phyloP scores from a whole-genome alignment of 441 rosid genomes.

The Euphorbia schlechtendalii region DNA sequence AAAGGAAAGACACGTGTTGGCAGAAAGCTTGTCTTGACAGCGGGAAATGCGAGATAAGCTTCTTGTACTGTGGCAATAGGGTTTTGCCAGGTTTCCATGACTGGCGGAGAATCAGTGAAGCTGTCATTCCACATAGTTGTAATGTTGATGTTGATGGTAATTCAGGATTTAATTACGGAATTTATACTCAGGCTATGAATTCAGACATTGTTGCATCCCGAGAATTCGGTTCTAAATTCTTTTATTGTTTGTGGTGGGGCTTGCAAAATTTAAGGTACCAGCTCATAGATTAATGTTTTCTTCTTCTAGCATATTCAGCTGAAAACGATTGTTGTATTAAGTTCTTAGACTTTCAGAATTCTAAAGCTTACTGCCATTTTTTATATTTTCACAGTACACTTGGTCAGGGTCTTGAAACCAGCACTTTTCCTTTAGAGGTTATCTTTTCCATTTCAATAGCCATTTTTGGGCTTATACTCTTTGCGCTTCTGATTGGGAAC shows the following conservation, averaged over 20 bases:
- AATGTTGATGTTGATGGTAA: conserved; percentile 24
- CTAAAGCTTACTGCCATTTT: conserved; percentile 1
- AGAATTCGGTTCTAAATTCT: conserved; percentile 52
- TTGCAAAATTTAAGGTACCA: conserved; percentile 78
- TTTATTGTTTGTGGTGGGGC: conserved; percentile 93
- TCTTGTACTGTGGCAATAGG: conserved; percentile 67
- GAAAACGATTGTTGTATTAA: not conserved
- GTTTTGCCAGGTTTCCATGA: conserved; percentile 30
- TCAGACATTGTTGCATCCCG: conserved; percentile 54
- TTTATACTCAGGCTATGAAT: conserved; percentile 59
- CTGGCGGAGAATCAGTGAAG: conserved; percentile 45
- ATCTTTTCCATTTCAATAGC: conserved; percentile 77
- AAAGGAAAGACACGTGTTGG: conserved; percentile 77
- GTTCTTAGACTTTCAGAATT: not conserved
- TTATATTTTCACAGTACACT: conserved; percentile 45
- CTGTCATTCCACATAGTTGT: conserved; percentile 36
- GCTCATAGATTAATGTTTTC: too few species aligned
- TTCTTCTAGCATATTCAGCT: not conserved
- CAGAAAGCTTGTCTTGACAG: conserved; percentile 41
- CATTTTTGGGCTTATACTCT: conserved; percentile 74
- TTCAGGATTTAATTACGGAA: conserved; percentile 58
- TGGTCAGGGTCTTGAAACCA: conserved; percentile 86
- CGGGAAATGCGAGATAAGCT: conserved; percentile 35
- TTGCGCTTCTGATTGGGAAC: conserved; percentile 82
- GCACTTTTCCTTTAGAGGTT: conserved; percentile 66